These are phyloP conservation scores for Metschnikowia picachoensis DNA, from an alignment of 805 yeast genomes.

Conservation along the genomic window DNA sequence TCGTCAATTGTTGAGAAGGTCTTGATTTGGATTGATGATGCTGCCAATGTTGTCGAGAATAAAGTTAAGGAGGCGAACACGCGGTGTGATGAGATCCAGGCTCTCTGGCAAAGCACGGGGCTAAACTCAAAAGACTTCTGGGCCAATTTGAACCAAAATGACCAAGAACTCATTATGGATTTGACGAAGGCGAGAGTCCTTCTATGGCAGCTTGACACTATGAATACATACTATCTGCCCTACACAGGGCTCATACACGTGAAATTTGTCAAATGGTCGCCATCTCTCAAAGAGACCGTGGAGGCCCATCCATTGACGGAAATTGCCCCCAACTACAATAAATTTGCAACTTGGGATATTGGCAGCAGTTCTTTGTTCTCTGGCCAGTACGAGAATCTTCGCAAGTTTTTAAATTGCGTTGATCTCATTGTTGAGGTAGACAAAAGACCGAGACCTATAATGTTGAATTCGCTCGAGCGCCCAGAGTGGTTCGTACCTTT, in stretches of 20 bases:
- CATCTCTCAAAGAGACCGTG: background rate
- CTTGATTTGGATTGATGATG: background rate
- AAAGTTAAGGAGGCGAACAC: background rate
- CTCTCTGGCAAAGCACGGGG: background rate
- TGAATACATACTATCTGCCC: background rate
- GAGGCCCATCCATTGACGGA: background rate
- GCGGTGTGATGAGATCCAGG: constrained; percentile 1
- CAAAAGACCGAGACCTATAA: background rate
- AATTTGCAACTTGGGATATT: background rate
- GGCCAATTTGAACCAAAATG: background rate
- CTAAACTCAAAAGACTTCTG: background rate
- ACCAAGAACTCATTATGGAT: background rate
- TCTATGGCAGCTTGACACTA: constrained; percentile 2
- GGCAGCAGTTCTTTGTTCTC: background rate
- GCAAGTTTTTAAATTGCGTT: background rate
- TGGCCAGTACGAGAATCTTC: constrained; percentile 1
- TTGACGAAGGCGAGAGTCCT: constrained; percentile 8
- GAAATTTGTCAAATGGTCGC: background rate
- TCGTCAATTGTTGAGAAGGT: background rate
- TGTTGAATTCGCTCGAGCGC: background rate
- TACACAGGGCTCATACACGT: constrained; percentile 6
- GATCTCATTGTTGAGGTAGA: background rate
- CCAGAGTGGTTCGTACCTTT: constrained; percentile 3
- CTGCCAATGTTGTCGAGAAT: background rate
- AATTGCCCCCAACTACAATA: background rate